Conservation (phyloP, 345 rosid species). For the Stellera chamaejasme region DNA sequence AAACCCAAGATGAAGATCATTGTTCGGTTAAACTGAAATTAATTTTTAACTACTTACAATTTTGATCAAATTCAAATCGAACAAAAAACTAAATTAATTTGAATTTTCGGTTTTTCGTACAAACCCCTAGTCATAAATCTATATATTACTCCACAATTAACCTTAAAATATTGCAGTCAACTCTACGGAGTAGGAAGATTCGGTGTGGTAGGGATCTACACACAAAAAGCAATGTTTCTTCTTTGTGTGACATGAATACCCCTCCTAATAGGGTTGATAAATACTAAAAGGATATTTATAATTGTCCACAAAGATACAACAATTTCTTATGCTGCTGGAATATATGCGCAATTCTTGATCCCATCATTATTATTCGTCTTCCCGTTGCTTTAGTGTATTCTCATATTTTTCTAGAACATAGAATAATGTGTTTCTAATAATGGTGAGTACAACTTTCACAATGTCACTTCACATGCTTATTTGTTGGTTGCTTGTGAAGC, state of each 20-base stretch:
- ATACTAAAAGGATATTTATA: slow-evolving; percentile 1
- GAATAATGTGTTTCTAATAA: slow-evolving; percentile 39
- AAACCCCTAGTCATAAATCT: too few relatives aligned
- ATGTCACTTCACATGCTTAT: slow-evolving; percentile 26
- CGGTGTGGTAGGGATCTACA: slow-evolving; percentile 16
- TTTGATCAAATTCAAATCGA: too few relatives aligned
- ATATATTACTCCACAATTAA: too few relatives aligned
- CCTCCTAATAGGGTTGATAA: slow-evolving; percentile 8
- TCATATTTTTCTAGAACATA: slow-evolving; percentile 44
- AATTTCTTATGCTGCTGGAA: slow-evolving; percentile 37
- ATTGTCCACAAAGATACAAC: slow-evolving; percentile 12
- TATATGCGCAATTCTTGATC: slow-evolving; percentile 33
- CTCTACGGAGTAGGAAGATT: slow-evolving; percentile 22
- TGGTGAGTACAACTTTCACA: slow-evolving; percentile 35
- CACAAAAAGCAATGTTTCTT: slow-evolving; percentile 18
- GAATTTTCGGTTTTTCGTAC: too few relatives aligned
- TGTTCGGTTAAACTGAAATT: too few relatives aligned
- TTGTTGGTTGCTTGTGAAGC: slow-evolving; percentile 41
- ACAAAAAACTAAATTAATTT: too few relatives aligned
- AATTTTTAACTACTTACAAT: too few relatives aligned
- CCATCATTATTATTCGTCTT: slow-evolving; percentile 37
- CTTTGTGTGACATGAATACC: slow-evolving; percentile 14
- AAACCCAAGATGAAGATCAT: too few relatives aligned
- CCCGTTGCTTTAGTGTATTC: slow-evolving; percentile 28
- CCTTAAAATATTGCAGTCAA: slow-evolving; percentile 19